Base-by-base conservation (phyloP, 2,329 filamentous ascomycete species). In the Colletotrichum simmondsii region DNA sequence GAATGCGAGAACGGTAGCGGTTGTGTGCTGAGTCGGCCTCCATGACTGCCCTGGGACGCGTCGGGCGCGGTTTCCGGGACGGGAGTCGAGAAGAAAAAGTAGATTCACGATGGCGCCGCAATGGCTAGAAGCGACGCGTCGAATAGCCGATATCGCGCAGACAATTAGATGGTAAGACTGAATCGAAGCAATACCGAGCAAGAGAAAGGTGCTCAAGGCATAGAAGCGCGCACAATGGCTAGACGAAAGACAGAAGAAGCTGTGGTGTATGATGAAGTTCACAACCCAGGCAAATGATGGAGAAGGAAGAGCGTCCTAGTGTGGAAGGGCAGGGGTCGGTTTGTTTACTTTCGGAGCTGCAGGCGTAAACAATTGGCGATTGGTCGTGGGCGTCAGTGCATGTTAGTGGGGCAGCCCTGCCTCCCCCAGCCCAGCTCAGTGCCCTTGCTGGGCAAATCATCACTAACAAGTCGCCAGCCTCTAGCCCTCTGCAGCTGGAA, bases 1-100 rank as follows among this genome's bases (percentile, higher is more conserved):
- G 82, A 73, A 86, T 85, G 76, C 85, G 85, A 77, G 85, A 86
- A 77, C 84, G 84, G 81, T 85, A 86, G 76, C 84, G 82, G 76
- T 74, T 82, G 68, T 79, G 78, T 59, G 79, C 78, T 42, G 74
- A 71, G 76, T 86, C 83, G 77, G 79, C 76, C 77, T 86, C 85
- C 85, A 86, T 86, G 74, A 28, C 72, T 68, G 68, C 65, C 65
- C 56, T 58, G 22, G 62, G 42, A 67, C 74, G 74, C 68, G 65
- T 67, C 49, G 59, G 53, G 65, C 72, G 74, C 57, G 74, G 62
- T 66, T 58, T 74, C 42, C 59, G 24, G 28, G 42, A 66, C 59
- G 62, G 63, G 46, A 61, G 71, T 71, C 65, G 65, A 71, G 26
- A 61, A 59, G 32, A 62, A 66, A 70, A 53, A 59, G 62, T 32